These are phyloP conservation scores for Plasmodium gaboni DNA, from an alignment of 169 alveolate species.

Conservation along the genomic window DNA sequence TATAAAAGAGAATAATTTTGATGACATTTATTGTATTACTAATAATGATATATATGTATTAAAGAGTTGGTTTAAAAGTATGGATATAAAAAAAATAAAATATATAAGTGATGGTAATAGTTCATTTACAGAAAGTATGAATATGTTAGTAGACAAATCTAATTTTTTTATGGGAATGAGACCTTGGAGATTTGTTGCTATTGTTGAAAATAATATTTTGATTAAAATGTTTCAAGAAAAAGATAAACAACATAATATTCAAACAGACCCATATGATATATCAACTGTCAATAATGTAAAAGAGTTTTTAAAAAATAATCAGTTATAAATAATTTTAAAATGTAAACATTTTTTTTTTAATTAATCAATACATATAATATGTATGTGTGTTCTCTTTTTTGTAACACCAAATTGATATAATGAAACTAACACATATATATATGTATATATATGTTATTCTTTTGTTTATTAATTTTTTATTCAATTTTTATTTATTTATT, in stretches of 20 bases:
- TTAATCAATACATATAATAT: too few relatives aligned
- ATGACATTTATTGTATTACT: slow-evolving; percentile 82
- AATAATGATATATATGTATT: slow-evolving; percentile 83
- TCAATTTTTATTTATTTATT: too few relatives aligned
- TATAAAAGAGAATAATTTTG: slow-evolving; percentile 75
- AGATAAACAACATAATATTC: slow-evolving; percentile 76
- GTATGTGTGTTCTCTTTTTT: too few relatives aligned
- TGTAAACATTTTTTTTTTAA: background rate
- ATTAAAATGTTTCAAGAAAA: slow-evolving; percentile 81
- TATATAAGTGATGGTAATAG: slow-evolving; percentile 82
- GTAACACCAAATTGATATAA: too few relatives aligned
- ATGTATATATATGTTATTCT: too few relatives aligned
- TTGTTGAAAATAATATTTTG: slow-evolving; percentile 78
- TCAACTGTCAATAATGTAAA: slow-evolving; percentile 78
- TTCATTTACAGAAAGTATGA: slow-evolving; percentile 79
- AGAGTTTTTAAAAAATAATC: slow-evolving; percentile 62
- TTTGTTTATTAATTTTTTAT: too few relatives aligned
- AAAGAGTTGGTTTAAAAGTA: slow-evolving; percentile 79
- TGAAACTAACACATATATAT: too few relatives aligned
- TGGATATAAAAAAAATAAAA: slow-evolving; percentile 76
- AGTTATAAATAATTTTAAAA: slow-evolving; percentile 3
- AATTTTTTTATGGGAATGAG: slow-evolving; percentile 83
- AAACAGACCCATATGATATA: slow-evolving; percentile 79
- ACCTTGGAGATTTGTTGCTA: slow-evolving; percentile 83
- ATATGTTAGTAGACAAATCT: slow-evolving; percentile 81